Conservation (phyloP, 139 green algal species). For the Klebsormidium nitens region DNA sequence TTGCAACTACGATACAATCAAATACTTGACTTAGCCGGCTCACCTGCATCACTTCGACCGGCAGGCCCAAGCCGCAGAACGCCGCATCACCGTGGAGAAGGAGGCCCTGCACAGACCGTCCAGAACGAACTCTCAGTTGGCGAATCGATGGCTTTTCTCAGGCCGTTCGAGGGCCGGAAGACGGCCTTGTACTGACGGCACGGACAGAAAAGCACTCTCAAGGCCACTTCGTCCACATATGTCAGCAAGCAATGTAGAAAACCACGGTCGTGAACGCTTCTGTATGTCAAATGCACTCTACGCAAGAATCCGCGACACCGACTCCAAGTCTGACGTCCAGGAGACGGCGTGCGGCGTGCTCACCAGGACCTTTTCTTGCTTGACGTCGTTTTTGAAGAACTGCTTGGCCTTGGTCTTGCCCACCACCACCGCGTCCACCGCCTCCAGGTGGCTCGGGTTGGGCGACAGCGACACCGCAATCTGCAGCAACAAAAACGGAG, state of each 20-base stretch:
- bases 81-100: constrained; percentile 67
- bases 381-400: constrained; percentile 23
- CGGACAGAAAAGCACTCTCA: no score
- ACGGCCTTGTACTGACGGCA: no score
- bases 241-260: no score
- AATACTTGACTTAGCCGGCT: no score
- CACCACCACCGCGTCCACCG: constrained; percentile 64
- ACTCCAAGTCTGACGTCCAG: no score
- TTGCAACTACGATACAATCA: background rate
- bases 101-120: constrained; percentile 21
- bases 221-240: no score
- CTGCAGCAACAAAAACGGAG: constrained; percentile 11
- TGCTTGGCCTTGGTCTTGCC: constrained; percentile 70
- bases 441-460: constrained; percentile 74
- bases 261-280: no score
- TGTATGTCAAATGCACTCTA: no score
- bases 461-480: constrained; percentile 84
- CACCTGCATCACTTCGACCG: constrained; percentile 48
- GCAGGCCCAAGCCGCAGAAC: constrained; percentile 61
- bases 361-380: constrained; percentile 56
- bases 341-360: no score
- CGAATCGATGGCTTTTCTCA: no score
- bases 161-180: no score
- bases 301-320: no score
- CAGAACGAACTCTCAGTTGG: constrained; percentile 2